Evolutionary conservation across 164 flowering plant genomes (phyloP).

Genomic region (Sedum album): DNA sequence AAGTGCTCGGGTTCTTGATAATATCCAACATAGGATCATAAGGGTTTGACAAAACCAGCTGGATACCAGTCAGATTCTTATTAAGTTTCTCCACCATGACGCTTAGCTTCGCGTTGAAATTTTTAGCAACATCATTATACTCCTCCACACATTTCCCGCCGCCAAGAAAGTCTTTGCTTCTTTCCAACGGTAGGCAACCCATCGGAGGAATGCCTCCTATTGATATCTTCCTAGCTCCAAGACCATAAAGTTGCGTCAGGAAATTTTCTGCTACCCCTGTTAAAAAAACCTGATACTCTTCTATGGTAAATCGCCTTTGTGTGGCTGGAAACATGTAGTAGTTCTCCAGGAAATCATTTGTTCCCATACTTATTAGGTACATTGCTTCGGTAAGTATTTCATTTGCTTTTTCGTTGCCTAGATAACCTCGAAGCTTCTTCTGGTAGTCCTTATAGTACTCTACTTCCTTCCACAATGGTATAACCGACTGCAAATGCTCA

Average conservation of each 20-base stretch:
- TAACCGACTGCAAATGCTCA: constrained; percentile 6
- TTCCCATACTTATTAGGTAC: constrained; percentile 55
- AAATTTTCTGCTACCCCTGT: neutral
- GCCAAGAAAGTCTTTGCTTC: neutral
- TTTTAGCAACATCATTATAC: constrained; percentile 5
- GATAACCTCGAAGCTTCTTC: constrained; percentile 23
- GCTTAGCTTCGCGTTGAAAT: neutral
- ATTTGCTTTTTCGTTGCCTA: constrained; percentile 32
- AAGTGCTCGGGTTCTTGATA: neutral
- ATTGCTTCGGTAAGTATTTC: constrained; percentile 29
- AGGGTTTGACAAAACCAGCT: constrained; percentile 3
- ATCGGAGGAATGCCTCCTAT: constrained; percentile 1
- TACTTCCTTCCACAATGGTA: constrained; percentile 44
- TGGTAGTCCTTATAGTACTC: constrained; percentile 60
- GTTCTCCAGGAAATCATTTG: constrained; percentile 67
- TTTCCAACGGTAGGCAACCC: constrained; percentile 7
- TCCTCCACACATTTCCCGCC: constrained; percentile 4
- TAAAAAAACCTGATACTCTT: constrained; percentile 20
- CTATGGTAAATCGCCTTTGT: constrained; percentile 20
- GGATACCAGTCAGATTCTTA: neutral
- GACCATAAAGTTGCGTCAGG: neutral
- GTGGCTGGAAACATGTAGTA: constrained; percentile 28
- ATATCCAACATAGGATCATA: constrained; percentile 3
- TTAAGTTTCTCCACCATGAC: constrained; percentile 4
- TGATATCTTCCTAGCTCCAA: constrained; percentile 4